Evolutionary conservation across 495 filamentous ascomycete genomes (phyloP).

Genomic region (Barbatosphaeria neglecta): DNA sequence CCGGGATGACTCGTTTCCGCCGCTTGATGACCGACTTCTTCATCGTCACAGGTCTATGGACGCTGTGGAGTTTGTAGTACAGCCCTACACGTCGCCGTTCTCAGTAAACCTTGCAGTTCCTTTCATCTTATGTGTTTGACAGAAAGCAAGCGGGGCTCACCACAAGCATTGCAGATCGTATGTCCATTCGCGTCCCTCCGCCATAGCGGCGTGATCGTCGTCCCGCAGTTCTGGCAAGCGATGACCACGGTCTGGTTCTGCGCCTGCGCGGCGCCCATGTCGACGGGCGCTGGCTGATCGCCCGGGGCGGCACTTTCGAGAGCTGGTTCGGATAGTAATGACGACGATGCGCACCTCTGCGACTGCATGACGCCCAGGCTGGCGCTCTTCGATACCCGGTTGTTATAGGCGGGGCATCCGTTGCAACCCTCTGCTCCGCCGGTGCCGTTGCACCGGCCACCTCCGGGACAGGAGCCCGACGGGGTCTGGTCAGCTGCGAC

Average conservation of each 20-base stretch:
- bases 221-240: constrained; percentile 94
- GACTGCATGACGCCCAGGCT: constrained; percentile 49
- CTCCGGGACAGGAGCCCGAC: constrained; percentile 85
- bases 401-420: constrained; percentile 95
- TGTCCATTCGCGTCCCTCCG: constrained; percentile 87
- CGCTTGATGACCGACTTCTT: constrained; percentile 96
- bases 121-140: too few relatives aligned
- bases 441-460: constrained; percentile 91
- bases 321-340: background rate
- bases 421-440: constrained; percentile 93
- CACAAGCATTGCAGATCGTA: constrained; percentile 97
- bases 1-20: constrained; percentile 89
- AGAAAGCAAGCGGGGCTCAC: too few relatives aligned
- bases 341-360: constrained; percentile 15
- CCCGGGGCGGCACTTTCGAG: background rate
- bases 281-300: constrained; percentile 31
- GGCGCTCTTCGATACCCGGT: constrained; percentile 81
- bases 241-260: constrained; percentile 56
- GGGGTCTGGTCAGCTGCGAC: constrained; percentile 61
- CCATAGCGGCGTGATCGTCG: constrained; percentile 94
- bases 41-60: constrained; percentile 88
- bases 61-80: constrained; percentile 95
- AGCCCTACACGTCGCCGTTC: too few relatives aligned
- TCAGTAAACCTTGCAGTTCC: too few relatives aligned
- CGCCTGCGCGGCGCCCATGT: constrained; percentile 33